Evolutionary conservation across 2,329 filamentous ascomycete genomes (phyloP).

Genomic region (Harringtonia lauricola): DNA sequence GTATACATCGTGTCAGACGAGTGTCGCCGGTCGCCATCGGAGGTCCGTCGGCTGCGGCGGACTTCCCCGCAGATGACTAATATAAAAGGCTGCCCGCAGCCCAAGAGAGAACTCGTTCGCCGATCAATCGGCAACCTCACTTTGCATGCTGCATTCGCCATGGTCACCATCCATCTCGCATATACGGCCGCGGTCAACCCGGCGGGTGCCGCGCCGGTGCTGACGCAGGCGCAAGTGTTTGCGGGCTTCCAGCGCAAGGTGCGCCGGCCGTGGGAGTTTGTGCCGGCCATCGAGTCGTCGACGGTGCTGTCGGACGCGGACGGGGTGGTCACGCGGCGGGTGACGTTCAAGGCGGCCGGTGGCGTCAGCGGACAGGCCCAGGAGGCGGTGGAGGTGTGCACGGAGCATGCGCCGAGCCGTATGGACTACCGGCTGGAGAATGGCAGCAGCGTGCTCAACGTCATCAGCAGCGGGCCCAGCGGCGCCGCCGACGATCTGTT

Average conservation of each 20-base stretch:
- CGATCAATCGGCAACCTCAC: no score
- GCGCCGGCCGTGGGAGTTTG: conserved; percentile 21
- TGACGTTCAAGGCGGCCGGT: conserved; percentile 8
- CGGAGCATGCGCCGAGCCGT: conserved; percentile 16
- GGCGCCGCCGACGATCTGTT: conserved; percentile 16
- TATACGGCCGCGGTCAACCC: conserved; percentile 23
- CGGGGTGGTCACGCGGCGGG: conserved; percentile 8
- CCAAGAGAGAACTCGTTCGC: no score
- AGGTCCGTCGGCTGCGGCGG: no score
- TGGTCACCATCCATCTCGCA: conserved; percentile 18
- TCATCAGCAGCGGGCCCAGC: conserved; percentile 15
- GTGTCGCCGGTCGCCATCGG: no score
- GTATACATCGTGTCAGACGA: no score
- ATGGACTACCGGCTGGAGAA: conserved; percentile 20
- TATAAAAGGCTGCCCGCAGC: no score
- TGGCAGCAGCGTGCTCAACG: conserved; percentile 21
- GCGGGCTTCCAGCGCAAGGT: conserved; percentile 23
- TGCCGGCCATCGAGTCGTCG: conserved; percentile 19
- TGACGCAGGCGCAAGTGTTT: conserved; percentile 20
- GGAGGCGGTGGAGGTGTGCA: conserved; percentile 19
- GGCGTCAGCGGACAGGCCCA: background rate
- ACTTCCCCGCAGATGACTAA: no score
- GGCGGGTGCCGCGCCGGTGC: conserved; percentile 14
- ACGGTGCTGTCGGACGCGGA: conserved; percentile 17
- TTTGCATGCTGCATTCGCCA: no score